These are phyloP conservation scores for Boletus eberwhitei DNA, from an alignment of 768 basidiomycete genomes.

Conservation along the genomic window DNA sequence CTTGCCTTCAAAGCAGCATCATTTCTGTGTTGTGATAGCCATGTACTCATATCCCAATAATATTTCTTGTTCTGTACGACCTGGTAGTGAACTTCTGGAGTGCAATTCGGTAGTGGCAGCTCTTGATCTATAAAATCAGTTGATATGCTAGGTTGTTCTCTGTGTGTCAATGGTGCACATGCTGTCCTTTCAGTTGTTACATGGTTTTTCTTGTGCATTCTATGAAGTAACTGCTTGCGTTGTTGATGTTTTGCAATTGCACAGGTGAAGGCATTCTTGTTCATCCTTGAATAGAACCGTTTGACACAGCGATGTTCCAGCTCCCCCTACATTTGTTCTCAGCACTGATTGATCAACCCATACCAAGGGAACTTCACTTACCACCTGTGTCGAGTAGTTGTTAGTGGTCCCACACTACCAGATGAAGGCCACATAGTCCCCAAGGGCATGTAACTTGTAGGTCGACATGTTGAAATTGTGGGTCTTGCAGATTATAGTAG, in stretches of 20 bases:
- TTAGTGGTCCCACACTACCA: constrained; percentile 21
- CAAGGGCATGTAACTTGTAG: constrained; percentile 7
- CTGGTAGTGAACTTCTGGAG: too few species aligned
- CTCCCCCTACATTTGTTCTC: constrained; percentile 18
- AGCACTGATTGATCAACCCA: too few species aligned
- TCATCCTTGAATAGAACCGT: constrained; percentile 20
- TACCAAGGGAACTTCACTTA: too few species aligned
- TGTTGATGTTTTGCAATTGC: background rate
- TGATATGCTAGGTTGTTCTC: too few species aligned
- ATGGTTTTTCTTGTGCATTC: background rate
- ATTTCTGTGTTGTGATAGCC: background rate
- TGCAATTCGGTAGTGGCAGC: too few species aligned
- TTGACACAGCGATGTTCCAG: constrained; percentile 38
- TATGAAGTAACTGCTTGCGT: background rate
- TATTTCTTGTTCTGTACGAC: too few species aligned
- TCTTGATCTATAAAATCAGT: too few species aligned
- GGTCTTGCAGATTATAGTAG: too few species aligned
- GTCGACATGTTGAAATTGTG: too few species aligned
- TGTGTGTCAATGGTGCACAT: too few species aligned
- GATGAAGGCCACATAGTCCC: constrained; percentile 13
- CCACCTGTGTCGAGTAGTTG: constrained; percentile 33
- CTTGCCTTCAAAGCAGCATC: background rate
- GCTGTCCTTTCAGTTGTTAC: too few species aligned
- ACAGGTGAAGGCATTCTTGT: background rate
- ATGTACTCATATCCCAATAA: background rate